phyloP scores from a whole-genome alignment of 2,329 filamentous ascomycete species.

The Claviceps purpurea region DNA sequence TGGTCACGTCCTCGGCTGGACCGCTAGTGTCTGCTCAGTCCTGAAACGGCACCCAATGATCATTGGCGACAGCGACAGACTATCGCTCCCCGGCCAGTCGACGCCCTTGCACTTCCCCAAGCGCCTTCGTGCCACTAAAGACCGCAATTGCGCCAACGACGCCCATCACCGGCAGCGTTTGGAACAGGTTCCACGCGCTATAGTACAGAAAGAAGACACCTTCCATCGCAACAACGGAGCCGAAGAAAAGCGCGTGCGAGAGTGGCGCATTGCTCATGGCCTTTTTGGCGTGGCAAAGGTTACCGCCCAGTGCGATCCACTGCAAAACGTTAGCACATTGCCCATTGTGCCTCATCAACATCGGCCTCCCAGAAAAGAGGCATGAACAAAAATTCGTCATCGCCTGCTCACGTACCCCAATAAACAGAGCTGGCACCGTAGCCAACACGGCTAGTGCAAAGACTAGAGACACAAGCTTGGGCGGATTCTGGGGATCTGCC shows the following conservation, averaged over 20 bases:
- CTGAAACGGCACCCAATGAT: no score
- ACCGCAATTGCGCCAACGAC: slow-evolving; percentile 60
- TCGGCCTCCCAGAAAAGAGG: no score
- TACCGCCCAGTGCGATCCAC: slow-evolving; percentile 77
- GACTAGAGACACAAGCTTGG: slow-evolving; percentile 62
- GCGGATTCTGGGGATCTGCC: slow-evolving; percentile 64
- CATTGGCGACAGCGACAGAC: slow-evolving; percentile 4
- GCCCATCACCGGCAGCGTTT: slow-evolving; percentile 62
- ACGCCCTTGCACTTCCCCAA: slow-evolving; percentile 85
- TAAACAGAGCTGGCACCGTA: slow-evolving; percentile 60
- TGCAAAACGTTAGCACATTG: slow-evolving; percentile 23
- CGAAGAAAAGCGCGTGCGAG: slow-evolving; percentile 73
- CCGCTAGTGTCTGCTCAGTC: no score
- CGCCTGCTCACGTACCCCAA: slow-evolving; percentile 35
- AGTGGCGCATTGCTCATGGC: slow-evolving; percentile 66
- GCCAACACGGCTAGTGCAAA: slow-evolving; percentile 64
- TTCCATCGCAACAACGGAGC: slow-evolving; percentile 78
- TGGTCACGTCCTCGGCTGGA: no score
- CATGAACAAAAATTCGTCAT: background rate
- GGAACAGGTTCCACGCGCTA: slow-evolving; percentile 80
- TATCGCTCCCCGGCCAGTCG: slow-evolving; percentile 61
- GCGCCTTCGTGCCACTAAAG: slow-evolving; percentile 75
- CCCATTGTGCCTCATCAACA: no score
- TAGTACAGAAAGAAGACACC: slow-evolving; percentile 93
- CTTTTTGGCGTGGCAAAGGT: slow-evolving; percentile 62